These are phyloP conservation scores for Debaryomyces psychrophilus DNA, from an alignment of 1,139 yeast species.

Conservation along the genomic window DNA sequence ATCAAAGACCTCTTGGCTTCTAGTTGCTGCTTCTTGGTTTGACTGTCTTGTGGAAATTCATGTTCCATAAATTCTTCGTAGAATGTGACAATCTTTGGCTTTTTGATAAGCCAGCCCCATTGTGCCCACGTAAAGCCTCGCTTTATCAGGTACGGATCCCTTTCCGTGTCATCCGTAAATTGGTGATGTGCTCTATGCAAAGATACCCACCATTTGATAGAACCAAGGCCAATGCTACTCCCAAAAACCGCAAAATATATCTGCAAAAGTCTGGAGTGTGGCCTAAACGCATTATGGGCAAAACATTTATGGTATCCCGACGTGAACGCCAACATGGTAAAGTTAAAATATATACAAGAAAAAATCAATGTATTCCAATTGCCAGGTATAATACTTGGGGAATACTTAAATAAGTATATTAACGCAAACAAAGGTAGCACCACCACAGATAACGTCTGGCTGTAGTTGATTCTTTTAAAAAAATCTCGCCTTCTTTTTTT, in stretches of 20 bases:
- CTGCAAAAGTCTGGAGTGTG: conserved; percentile 38
- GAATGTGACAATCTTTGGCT: conserved; percentile 46
- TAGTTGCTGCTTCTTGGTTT: neutral
- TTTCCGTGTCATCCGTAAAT: conserved; percentile 63
- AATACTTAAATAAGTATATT: conserved; percentile 23
- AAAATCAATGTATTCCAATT: conserved; percentile 36
- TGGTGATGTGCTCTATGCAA: conserved; percentile 74
- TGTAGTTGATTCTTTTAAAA: conserved; percentile 37
- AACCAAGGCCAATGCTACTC: conserved; percentile 63
- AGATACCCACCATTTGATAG: conserved; percentile 64
- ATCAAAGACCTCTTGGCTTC: conserved; percentile 10
- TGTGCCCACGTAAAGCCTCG: conserved; percentile 63
- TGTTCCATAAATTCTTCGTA: conserved; percentile 41
- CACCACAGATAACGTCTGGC: conserved; percentile 35
- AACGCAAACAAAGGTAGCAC: conserved; percentile 34
- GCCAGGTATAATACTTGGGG: conserved; percentile 25
- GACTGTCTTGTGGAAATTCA: conserved; percentile 40
- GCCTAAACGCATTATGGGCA: conserved; percentile 59
- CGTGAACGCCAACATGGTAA: conserved; percentile 45
- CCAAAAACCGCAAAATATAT: conserved; percentile 56
- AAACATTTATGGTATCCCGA: conserved; percentile 51
- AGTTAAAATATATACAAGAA: conserved; percentile 37
- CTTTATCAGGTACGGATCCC: conserved; percentile 67
- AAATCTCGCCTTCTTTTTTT: conserved; percentile 36
- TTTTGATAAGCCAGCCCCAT: conserved; percentile 63